Evolutionary conservation across 225 moss, liverwort and hornwort species (phyloP).

Genomic region (Marchantia paleacea): DNA sequence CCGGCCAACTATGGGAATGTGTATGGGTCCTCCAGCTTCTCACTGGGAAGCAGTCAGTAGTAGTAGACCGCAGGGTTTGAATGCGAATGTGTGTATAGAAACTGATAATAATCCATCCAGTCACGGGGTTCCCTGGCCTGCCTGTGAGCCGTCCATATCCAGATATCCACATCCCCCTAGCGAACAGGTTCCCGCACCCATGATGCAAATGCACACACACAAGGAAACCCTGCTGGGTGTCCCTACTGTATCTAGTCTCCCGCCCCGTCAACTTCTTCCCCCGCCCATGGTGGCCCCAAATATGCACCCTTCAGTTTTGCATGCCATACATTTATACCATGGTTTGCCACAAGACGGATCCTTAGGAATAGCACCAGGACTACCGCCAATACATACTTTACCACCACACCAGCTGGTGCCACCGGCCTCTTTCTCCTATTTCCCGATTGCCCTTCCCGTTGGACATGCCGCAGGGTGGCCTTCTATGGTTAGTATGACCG

Average conservation of each 20-base stretch:
- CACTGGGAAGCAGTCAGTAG: conserved; percentile 18
- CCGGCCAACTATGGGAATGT: conserved; percentile 19
- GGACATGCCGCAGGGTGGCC: conserved; percentile 31
- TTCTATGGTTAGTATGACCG: conserved; percentile 31
- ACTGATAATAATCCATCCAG: conserved; percentile 16
- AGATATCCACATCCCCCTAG: conserved; percentile 23
- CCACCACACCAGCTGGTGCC: conserved; percentile 29
- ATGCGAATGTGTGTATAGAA: conserved; percentile 24
- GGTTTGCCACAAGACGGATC: conserved; percentile 32
- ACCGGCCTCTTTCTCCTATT: conserved; percentile 33
- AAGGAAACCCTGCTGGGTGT: conserved; percentile 41
- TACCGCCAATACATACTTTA: conserved; percentile 31
- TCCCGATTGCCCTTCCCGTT: conserved; percentile 28
- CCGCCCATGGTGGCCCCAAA: conserved; percentile 34
- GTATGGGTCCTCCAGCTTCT: conserved; percentile 22
- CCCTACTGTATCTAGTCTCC: conserved; percentile 36
- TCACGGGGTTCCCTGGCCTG: conserved; percentile 21
- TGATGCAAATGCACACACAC: conserved; percentile 38
- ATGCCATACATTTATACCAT: conserved; percentile 33
- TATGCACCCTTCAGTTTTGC: conserved; percentile 32
- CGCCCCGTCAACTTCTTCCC: conserved; percentile 31
- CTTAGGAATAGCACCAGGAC: conserved; percentile 23
- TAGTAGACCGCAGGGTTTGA: conserved; percentile 24
- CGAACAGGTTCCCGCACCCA: conserved; percentile 28
- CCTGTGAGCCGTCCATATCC: conserved; percentile 27